Conservation (phyloP, 2,329 filamentous ascomycete species). For the Delphinella strobiligena region DNA sequence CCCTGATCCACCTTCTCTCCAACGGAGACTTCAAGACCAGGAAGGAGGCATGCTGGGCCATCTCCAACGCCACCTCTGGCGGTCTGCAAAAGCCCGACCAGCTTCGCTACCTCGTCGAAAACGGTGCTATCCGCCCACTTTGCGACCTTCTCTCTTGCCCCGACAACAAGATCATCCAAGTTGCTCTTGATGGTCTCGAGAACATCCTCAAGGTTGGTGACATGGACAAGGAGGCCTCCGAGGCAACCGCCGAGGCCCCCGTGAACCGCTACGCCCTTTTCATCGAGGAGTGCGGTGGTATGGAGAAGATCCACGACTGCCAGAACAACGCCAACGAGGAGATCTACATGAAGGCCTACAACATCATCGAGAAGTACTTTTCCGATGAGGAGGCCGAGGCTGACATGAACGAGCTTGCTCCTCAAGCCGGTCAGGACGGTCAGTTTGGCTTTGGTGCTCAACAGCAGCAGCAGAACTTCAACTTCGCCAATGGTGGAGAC, state of each 20-base stretch:
- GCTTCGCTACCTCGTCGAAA: slow-evolving; percentile 85
- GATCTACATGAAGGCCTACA: slow-evolving; percentile 99
- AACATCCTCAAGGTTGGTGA: slow-evolving; percentile 99
- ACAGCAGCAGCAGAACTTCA: slow-evolving; percentile 74
- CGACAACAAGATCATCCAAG: slow-evolving; percentile 99
- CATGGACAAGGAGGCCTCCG: slow-evolving; percentile 86
- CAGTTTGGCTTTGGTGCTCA: slow-evolving; percentile 63
- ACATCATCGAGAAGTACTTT: slow-evolving; percentile 99
- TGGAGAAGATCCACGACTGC: slow-evolving; percentile 99
- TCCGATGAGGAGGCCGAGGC: slow-evolving; percentile 85
- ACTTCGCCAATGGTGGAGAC: slow-evolving; percentile 71
- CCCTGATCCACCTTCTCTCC: slow-evolving; percentile 86
- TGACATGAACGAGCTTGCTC: slow-evolving; percentile 71
- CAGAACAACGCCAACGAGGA: slow-evolving; percentile 99
- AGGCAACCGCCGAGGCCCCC: slow-evolving; percentile 55
- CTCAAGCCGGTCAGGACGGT: slow-evolving; percentile 58
- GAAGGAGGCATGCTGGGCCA: slow-evolving; percentile 99
- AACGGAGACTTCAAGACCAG: slow-evolving; percentile 98
- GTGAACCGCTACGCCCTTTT: slow-evolving; percentile 97
- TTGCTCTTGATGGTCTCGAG: slow-evolving; percentile 92
- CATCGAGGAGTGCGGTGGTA: slow-evolving; percentile 96
- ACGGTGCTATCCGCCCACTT: slow-evolving; percentile 93
- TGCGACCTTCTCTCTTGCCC: slow-evolving; percentile 92
- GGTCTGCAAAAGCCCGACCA: slow-evolving; percentile 98
- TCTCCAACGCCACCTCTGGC: slow-evolving; percentile 94